A percentile compares a stretch with the other conserved stretches of the same genome.
Evolutionary conservation across 1,284 basidiomycete genomes (phyloP).

Genomic region (Leucoagaricus sp.): DNA sequence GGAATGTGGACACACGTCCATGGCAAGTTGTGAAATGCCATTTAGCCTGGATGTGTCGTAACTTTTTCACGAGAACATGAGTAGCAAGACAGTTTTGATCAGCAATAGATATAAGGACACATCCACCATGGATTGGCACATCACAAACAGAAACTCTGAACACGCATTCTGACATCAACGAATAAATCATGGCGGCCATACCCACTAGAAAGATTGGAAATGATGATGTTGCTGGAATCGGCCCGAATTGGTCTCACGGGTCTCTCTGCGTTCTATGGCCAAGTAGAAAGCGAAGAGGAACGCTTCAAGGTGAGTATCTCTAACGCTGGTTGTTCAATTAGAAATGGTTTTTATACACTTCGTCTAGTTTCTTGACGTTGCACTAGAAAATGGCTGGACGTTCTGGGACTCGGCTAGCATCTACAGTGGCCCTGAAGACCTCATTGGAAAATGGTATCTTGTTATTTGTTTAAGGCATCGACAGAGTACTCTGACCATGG

Average conservation of each 20-base stretch:
- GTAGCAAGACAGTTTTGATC: no score
- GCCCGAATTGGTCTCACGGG: constrained; percentile 39
- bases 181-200: neutral
- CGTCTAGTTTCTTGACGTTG: constrained; percentile 38
- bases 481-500: no score
- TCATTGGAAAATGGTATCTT: constrained; percentile 45
- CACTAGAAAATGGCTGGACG: constrained; percentile 37
- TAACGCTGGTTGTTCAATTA: neutral
- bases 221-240: constrained; percentile 29
- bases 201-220: constrained; percentile 4
- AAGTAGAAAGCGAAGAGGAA: constrained; percentile 31
- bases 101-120: no score
- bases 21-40: no score
- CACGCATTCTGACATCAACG: no score
- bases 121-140: no score
- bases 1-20: no score
- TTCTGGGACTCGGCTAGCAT: constrained; percentile 46
- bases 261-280: constrained; percentile 32
- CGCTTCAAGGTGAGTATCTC: constrained; percentile 28
- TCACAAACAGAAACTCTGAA: no score
- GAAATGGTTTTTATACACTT: neutral
- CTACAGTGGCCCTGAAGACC: constrained; percentile 45
- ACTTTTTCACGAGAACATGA: no score
- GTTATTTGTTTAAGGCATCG: no score
- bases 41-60: no score